Conservation (phyloP, 306 rosid species). For the Calophaca sinica region DNA sequence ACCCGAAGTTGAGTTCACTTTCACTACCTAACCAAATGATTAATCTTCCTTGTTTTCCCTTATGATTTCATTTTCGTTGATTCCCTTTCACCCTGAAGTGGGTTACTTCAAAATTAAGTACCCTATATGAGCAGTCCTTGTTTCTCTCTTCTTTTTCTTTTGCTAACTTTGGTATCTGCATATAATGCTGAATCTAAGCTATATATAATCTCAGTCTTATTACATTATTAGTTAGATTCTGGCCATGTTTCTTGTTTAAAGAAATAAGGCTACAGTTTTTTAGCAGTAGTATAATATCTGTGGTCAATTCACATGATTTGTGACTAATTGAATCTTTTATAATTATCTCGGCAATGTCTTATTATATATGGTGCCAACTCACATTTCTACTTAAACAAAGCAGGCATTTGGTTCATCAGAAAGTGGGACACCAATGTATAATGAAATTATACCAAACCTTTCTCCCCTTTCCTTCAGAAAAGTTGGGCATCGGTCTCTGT, state of each 20-base stretch:
- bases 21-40: conserved; percentile 54
- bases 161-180: conserved; percentile 13
- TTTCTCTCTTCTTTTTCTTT: conserved; percentile 31
- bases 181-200: conserved; percentile 17
- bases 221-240: conserved; percentile 31
- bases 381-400: conserved; percentile 48
- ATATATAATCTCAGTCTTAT: conserved; percentile 2
- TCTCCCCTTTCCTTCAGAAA: conserved; percentile 41
- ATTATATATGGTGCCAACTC: conserved; percentile 53
- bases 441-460: conserved; percentile 46
- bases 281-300: conserved; percentile 29
- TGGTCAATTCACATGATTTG: conserved; percentile 55
- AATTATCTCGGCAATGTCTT: conserved; percentile 22
- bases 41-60: conserved; percentile 48
- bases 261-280: conserved; percentile 48
- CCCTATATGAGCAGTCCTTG: conserved; percentile 1
- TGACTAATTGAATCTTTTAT: conserved; percentile 37
- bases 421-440: conserved; percentile 44
- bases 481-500: conserved; percentile 26
- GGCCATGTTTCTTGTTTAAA: conserved; percentile 43
- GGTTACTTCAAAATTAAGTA: conserved; percentile 39
- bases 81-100: conserved; percentile 7
- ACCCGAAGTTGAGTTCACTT: conserved; percentile 57
- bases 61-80: background rate
- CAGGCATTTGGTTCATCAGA: conserved; percentile 31